Base-by-base conservation (phyloP, 805 yeast species). In the Ogataea parapolymorpha region DNA sequence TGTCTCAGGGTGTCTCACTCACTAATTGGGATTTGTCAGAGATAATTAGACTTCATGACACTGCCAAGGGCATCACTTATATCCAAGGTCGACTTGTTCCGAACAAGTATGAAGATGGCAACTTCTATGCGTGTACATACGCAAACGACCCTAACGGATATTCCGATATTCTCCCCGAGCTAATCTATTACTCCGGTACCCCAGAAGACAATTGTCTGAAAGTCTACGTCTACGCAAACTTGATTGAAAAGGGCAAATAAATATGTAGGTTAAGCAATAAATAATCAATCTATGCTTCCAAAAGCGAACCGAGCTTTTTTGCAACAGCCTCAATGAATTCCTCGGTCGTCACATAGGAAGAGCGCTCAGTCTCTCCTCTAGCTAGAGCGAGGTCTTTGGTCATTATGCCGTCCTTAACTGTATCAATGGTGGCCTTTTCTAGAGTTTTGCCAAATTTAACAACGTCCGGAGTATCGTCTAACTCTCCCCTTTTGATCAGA, bases 371-470 rank as follows among this genome's bases (percentile, higher is more conserved):
- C 69, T 80, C 84, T 47, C 96, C 96, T 54, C 80, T 75, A 38
- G 95, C 87, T 50, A 90, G 75, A 9, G 97, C 96, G 62, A 91
- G 76, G 67, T 91, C 98, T 72, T 91, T 91, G 58, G 98, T 91
- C 97, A 91, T 91, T 59, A 82, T 82, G 42, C 85, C 85, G 60
- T 87, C 96, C 47, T 77, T 79, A 26, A 91, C 98, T 22, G 96
- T 85, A 53, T 86, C 93, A 47, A 87, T 68, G 35, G 91, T 86
- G 39, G 96, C 95, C 61, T 74, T 68, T 72, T 91, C 97, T 52
- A 91, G 72, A 36, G 68, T 63, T 54, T 85, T 73, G 49, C 86
- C 98, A 62, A 91, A 91, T 54, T 77, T 67, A 42, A 79, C 77
- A 32, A 91, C 96, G 22, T 82, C 93, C 13, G 95, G 93, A 31